Evolutionary conservation across 2,329 filamentous ascomycete species (phyloP).

Genomic region (Tolypocladium inflatum): DNA sequence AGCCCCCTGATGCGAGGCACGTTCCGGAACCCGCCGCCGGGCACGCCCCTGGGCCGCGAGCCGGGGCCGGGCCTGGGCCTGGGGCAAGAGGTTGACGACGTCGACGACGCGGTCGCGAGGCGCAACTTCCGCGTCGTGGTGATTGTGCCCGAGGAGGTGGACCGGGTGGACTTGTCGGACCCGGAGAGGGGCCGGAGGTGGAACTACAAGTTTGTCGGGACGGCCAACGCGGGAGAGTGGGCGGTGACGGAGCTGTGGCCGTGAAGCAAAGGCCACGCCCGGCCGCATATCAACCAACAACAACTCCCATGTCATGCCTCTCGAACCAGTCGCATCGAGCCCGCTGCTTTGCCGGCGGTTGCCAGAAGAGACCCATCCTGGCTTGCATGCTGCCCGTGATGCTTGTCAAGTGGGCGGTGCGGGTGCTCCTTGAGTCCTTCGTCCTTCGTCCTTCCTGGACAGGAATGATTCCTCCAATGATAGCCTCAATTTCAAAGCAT

Average conservation of each 20-base stretch:
- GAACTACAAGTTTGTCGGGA: constrained; percentile 51
- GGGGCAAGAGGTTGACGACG: constrained; percentile 58
- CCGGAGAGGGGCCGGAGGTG: constrained; percentile 54
- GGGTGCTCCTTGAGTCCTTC: no score
- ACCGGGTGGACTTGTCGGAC: constrained; percentile 62
- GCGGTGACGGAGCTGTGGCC: constrained; percentile 61
- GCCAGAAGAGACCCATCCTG: no score
- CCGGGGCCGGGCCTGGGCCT: constrained; percentile 31
- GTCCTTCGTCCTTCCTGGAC: no score
- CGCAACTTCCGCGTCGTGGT: constrained; percentile 76
- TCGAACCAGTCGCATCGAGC: no score
- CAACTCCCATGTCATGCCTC: no score
- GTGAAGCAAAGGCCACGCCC: constrained; percentile 15
- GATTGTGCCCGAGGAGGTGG: constrained; percentile 68
- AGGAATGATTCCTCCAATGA: no score
- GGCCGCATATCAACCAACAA: no score
- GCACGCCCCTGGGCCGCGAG: constrained; percentile 45
- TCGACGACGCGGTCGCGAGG: constrained; percentile 62
- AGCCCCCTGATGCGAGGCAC: constrained; percentile 69
- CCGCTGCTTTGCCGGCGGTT: no score
- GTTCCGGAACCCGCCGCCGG: constrained; percentile 65
- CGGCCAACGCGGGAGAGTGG: constrained; percentile 45
- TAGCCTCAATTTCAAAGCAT: no score
- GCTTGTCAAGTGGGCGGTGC: no score
- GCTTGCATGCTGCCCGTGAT: no score